These are phyloP conservation scores for Eragrostis curvula DNA, from an alignment of 176 grass and related monocot species.

Conservation along the genomic window DNA sequence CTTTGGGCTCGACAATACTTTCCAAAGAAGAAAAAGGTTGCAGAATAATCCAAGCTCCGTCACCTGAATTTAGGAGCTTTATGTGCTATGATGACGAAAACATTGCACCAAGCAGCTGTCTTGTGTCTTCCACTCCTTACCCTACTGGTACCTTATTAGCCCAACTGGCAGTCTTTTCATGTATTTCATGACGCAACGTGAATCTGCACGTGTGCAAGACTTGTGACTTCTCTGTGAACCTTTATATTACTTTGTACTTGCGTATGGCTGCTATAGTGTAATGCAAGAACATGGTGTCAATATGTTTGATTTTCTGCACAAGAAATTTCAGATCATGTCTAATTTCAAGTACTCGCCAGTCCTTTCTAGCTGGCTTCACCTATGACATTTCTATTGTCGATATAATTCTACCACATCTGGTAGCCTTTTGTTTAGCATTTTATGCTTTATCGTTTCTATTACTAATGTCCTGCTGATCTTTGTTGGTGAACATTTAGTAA, in stretches of 20 bases:
- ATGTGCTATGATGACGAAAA: background rate
- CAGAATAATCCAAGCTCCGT: background rate
- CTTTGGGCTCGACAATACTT: constrained; percentile 67
- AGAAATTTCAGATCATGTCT: background rate
- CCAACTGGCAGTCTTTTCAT: background rate
- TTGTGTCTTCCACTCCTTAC: background rate
- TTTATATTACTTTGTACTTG: background rate
- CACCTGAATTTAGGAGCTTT: background rate
- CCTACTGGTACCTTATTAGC: background rate
- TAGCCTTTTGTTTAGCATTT: no score
- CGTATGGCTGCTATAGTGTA: background rate
- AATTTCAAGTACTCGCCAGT: background rate
- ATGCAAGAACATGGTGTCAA: background rate
- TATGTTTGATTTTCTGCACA: background rate
- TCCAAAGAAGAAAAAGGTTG: constrained; percentile 51
- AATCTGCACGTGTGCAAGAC: background rate
- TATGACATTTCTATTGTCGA: background rate
- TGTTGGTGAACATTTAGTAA: background rate
- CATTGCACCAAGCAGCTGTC: background rate
- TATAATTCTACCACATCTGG: background rate
- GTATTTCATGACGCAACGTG: background rate
- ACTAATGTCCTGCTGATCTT: no score
- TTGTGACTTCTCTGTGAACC: background rate
- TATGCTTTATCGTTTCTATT: background rate
- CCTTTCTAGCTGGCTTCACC: background rate